Evolutionary conservation across 129 eudicot genomes (phyloP), one percentile per base, ranked within the genome.

Genomic region (Saposhnikovia divaricata): DNA sequence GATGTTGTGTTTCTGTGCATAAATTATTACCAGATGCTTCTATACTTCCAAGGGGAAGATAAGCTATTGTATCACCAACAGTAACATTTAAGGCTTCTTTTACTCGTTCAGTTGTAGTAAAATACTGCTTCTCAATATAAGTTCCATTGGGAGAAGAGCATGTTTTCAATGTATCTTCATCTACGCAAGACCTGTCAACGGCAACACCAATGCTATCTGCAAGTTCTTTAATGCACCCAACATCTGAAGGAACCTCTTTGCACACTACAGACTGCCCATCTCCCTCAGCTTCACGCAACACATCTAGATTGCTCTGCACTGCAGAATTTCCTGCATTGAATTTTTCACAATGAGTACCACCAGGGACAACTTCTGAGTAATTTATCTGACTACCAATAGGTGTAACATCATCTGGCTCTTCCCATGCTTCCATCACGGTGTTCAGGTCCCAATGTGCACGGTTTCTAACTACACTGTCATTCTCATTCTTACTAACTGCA

Each of bases 401-500:
- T 68, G 28, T 40, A 8, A 83, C 90, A 77, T 82, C 86, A 50
- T 16, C 48, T 19, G 92, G 98, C 79, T 86, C 85, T 45, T 80
- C 91, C 93, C 96, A 87, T 69, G 72, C 89, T 38, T 93, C 98
- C 89, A 91, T 89, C 45, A 57, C 43, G 10, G 86, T 79, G 74
- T 93, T 93, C 44, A 93, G 84, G 77, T 93, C 98, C 98, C 96
- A 93, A 77, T 86, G 87, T 50, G 75, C 80, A 70, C 50, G 50
- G 47, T 34, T 76, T n/a, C 34, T 77, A 25, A 45, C 77, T 43
- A 31, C 80, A 57, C 8, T 80, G 61, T 40, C 40, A 74, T 25
- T 11, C 40, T 44, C 21, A 15, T 74, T 84, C 47, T 84, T 84
- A 76, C 63, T 72, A 42, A 47, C 78, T 74, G 61, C 81, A 82